Evolutionary conservation across 306 rosid genomes (phyloP).

Genomic region (Luffa aegyptiaca): DNA sequence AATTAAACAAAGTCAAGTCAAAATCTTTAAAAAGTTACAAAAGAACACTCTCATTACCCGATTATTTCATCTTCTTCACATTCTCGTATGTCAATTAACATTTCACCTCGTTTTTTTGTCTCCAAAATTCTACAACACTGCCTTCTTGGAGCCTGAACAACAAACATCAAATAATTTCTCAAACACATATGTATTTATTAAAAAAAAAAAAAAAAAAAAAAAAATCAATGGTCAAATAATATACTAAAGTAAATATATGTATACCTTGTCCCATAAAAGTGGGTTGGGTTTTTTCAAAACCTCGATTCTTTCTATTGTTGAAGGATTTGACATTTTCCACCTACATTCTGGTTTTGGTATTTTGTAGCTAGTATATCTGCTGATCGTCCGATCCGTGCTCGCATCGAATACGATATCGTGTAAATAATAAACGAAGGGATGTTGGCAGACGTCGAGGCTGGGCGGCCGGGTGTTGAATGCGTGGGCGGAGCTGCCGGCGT

Average conservation of each 20-base stretch:
- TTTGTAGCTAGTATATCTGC: slow-evolving; percentile 20
- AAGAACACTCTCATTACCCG: no score
- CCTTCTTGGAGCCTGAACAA: neutral
- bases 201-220: neutral
- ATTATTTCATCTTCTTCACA: no score
- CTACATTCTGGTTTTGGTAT: slow-evolving; percentile 21
- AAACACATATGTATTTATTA: neutral
- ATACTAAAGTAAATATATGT: neutral
- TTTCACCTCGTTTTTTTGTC: neutral
- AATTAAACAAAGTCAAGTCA: no score
- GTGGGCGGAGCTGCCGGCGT: slow-evolving; percentile 29
- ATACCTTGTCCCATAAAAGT: slow-evolving; percentile 59
- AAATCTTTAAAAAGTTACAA: no score
- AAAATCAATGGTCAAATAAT: neutral
- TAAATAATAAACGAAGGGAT: slow-evolving; percentile 45
- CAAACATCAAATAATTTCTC: neutral
- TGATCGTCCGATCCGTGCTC: slow-evolving; percentile 14
- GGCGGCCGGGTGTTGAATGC: slow-evolving; percentile 51
- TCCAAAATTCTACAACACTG: neutral
- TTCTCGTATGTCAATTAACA: no score
- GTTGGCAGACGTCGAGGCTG: slow-evolving; percentile 32
- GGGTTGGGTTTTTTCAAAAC: slow-evolving; percentile 45
- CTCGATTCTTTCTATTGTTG: slow-evolving; percentile 23
- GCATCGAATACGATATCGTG: neutral
- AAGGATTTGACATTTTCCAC: slow-evolving; percentile 53